Percentiles rank a stretch among this genome's conserved stretches.
Evolutionary conservation across 345 rosid genomes (phyloP).

Genomic region (Cardamine occulta): DNA sequence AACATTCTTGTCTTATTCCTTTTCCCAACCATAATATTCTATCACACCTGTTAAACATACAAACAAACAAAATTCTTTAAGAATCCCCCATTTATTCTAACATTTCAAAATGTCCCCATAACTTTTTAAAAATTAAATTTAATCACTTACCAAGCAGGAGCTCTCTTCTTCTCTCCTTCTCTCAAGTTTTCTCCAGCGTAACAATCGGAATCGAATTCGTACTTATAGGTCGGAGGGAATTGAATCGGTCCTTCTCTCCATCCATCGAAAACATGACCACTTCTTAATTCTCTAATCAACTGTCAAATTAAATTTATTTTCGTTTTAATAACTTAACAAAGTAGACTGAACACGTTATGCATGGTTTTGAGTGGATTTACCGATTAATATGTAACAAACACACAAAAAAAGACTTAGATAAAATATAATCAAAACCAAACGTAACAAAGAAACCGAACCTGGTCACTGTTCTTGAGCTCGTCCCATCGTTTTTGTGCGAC

Average conservation of each 20-base stretch:
- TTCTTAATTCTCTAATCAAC: conserved; percentile 73
- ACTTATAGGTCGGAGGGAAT: conserved; percentile 96
- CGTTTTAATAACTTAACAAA: conserved; percentile 7
- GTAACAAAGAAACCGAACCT: conserved; percentile 54
- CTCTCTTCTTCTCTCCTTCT: conserved; percentile 93
- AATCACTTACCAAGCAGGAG: conserved; percentile 89
- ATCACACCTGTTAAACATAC: conserved; percentile 73
- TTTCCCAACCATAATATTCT: conserved; percentile 91
- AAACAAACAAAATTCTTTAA: conserved; percentile 1
- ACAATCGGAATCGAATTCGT: conserved; percentile 80
- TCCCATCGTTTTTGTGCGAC: conserved; percentile 79
- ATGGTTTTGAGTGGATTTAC: not conserved
- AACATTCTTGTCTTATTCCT: conserved; percentile 76
- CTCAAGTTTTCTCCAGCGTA: conserved; percentile 78
- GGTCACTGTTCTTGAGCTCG: conserved; percentile 73
- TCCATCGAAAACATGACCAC: conserved; percentile 85
- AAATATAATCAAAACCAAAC: not conserved
- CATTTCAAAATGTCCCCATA: conserved; percentile 19
- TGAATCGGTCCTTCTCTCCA: conserved; percentile 87
- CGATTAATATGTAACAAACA: too few species aligned
- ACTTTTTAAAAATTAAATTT: not conserved
- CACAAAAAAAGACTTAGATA: not conserved
- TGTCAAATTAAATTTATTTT: conserved; percentile 36
- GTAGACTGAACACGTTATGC: not conserved
- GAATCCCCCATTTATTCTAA: not conserved